phyloP scores from a whole-genome alignment of 2,329 filamentous ascomycete species.

The Alternaria triticina region DNA sequence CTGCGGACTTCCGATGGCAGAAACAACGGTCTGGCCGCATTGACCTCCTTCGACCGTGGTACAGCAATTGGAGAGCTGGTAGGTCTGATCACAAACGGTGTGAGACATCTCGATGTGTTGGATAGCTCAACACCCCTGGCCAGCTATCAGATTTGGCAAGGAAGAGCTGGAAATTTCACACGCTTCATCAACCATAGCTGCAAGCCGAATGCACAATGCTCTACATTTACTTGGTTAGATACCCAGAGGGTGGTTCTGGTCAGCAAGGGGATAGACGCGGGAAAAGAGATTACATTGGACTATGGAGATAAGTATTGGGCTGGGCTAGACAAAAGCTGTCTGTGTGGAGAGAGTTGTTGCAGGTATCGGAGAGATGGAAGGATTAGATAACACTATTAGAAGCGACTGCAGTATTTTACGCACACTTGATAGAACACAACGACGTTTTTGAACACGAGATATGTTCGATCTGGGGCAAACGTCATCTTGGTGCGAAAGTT shows the following conservation, averaged over 20 bases:
- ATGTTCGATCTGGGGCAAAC: neutral
- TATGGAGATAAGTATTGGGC: slow-evolving; percentile 66
- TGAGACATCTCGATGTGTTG: slow-evolving; percentile 63
- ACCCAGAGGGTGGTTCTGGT: slow-evolving; percentile 63
- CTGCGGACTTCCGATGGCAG: slow-evolving; percentile 60
- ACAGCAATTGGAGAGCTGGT: slow-evolving; percentile 63
- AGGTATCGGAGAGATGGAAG: slow-evolving; percentile 46
- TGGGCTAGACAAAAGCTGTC: slow-evolving; percentile 61
- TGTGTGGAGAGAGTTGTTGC: slow-evolving; percentile 62
- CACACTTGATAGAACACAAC: neutral
- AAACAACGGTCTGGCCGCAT: slow-evolving; percentile 60
- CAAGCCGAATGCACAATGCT: slow-evolving; percentile 63
- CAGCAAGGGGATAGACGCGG: slow-evolving; percentile 61
- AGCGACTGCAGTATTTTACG: neutral
- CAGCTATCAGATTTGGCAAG: slow-evolving; percentile 66
- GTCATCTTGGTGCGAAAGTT: neutral
- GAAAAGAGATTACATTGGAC: slow-evolving; percentile 63
- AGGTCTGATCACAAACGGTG: slow-evolving; percentile 60
- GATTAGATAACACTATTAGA: neutral
- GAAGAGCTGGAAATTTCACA: slow-evolving; percentile 62
- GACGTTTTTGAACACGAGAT: neutral
- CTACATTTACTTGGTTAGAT: slow-evolving; percentile 64
- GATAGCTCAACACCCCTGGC: slow-evolving; percentile 58
- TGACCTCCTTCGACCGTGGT: slow-evolving; percentile 59
- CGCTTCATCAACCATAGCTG: slow-evolving; percentile 67